phyloP scores from a whole-genome alignment of 192 early-diverging fungal genomes.

The Helicostylum pulchrum region DNA sequence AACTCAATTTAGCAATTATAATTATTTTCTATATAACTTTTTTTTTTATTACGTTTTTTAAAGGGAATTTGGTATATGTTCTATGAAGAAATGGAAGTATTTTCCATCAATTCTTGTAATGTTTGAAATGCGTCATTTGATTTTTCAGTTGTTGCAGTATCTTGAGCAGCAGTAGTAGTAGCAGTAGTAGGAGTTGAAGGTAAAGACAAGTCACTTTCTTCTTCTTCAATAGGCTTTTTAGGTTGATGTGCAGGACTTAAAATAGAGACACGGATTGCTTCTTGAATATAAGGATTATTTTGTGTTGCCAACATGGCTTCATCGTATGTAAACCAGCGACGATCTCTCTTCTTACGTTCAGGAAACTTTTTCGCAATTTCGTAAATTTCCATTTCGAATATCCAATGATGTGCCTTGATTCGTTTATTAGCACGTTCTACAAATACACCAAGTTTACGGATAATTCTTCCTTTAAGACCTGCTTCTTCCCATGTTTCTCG shows the following conservation, averaged over 20 bases:
- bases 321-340: conserved; percentile 35
- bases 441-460: conserved; percentile 42
- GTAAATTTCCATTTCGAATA: conserved; percentile 55
- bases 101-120: conserved; percentile 1
- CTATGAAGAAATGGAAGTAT: not conserved
- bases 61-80: too few species aligned
- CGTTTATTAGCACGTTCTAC: conserved; percentile 39
- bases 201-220: not conserved
- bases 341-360: conserved; percentile 41
- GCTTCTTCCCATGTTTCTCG: conserved; percentile 65
- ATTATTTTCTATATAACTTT: too few species aligned
- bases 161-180: not conserved
- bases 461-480: conserved; percentile 50
- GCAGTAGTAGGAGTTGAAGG: not conserved
- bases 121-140: conserved; percentile 7
- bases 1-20: too few species aligned
- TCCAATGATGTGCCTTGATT: conserved; percentile 38
- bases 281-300: conserved; percentile 27
- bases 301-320: conserved; percentile 26
- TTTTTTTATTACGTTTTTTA: too few species aligned
- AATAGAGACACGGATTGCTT: conserved; percentile 24
- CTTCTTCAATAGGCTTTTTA: not conserved
- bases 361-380: conserved; percentile 50
- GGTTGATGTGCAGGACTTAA: conserved; percentile 11
- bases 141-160: not conserved